Evolutionary conservation across 129 eudicot genomes (phyloP), one percentile per base, ranked within the genome.

Genomic region (Arctium minus): DNA sequence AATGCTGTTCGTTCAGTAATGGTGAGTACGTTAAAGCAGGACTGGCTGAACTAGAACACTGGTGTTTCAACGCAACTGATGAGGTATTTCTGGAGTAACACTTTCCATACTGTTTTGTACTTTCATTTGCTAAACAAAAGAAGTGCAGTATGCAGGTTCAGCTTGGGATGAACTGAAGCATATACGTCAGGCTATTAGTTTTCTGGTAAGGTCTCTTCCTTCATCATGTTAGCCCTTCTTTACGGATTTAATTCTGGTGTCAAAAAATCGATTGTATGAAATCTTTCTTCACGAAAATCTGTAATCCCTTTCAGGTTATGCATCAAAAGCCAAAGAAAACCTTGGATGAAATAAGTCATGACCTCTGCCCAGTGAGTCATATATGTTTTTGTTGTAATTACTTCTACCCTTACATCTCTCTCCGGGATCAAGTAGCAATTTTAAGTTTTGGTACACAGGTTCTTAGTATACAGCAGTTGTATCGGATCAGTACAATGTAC

Each of bases 21-120:
- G 98, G 99, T 79, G 99, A 96, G 87, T 96, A 96, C 81, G 99
- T 96, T 35, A 96, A 96, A 84, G 98, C 98, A 42, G 98, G 99
- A 48, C 74, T 96, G 83, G 94, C 91, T 74, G 99, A 96, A 88
- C 74, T 96, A 81, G 97, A 96, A 84, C 87, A 85, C 78, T 93
- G 99, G 99, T 96, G 98, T 84, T 83, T 4, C 79, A 85, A 64
- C 36, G 98, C 98, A 46, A 96, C 99, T 79, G 97, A 93, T 32
- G 95, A 90, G 97, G 99, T 96, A 86, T 36, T 70, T 73, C 65
- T 32, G 9, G 9, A 48, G 48, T 73, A 77, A 73, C 53, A 71
- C 53, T 83, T 84, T 33, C 10, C 46, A 8, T 50, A 17, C 36
- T 7, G 22, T 10, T 70, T 82, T 73, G 9, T 72, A 82, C 76